Base-by-base conservation (phyloP, 371 early-diverging fungal genomes). In the Nematocida major region DNA sequence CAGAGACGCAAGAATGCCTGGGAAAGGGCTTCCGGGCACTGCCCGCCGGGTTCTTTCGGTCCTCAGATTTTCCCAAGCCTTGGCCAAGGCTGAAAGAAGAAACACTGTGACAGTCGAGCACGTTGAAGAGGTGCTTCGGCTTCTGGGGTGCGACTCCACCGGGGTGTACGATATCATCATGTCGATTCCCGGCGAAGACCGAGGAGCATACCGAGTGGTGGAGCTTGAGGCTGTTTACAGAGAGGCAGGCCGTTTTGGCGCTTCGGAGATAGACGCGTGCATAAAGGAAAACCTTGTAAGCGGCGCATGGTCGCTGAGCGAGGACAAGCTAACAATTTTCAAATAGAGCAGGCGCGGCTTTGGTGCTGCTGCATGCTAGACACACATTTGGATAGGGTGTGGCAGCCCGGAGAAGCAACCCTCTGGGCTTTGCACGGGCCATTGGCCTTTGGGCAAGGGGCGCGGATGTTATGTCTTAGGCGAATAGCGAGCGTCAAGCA, bases 41-140 rank as follows among this genome's bases (percentile, higher is more conserved):
- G 96, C 65, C 82, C 94, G 68, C 91, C 91, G 39, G 32, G 40
- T 63, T n/a, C 67, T 88, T 85, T 94, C 96, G 0, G 89, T 95
- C 69, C 84, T 95, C 34, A 89, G 94, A 24, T 87, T 91, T 61
- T 87, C 90, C 7, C 88, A 89, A 34, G 81, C 80, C n/a, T 93
- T 95, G 1, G 87, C 87, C 22, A 85, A 88, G 28, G 86, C 76
- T 13, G 18, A 73, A 11, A 53, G 40, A 61, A 62, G 76, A 54
- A 63, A 20, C 1, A 49, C 59, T 0, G 65, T 73, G 13, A 36
- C 53, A 7, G 20, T 73, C 2, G 66, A 79, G 15, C 96, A 97
- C 86, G 93, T 96, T 22, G 90, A 93, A 66, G 96, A 97, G 83
- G 94, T 94, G 0, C 82, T 94, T 73, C 87, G 95, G 22, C 83